Conservation (phyloP, 2,329 filamentous ascomycete species). For the Nothophoma quercina region DNA sequence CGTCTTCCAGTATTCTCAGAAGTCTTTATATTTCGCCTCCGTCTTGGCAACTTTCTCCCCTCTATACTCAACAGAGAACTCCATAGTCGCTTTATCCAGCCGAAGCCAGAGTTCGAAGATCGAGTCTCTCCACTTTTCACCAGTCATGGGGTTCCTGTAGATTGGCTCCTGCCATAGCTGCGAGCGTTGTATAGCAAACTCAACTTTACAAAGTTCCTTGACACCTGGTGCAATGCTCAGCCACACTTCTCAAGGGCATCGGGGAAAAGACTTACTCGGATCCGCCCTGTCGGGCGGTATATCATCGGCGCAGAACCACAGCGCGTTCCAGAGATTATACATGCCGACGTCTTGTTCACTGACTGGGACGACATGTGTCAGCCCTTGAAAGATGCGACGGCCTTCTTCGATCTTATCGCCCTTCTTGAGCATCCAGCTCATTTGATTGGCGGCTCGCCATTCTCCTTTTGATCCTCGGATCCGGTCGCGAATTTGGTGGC, state of each 20-base stretch:
- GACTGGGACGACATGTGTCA: not conserved
- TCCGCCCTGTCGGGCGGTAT: constrained; percentile 1
- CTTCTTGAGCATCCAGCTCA: not conserved
- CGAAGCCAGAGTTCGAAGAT: not conserved
- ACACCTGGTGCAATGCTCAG: constrained; percentile 2
- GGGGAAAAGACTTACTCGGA: constrained; percentile 6
- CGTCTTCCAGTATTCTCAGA: no score
- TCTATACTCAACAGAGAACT: constrained; percentile 1
- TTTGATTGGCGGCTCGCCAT: not conserved
- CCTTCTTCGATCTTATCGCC: not conserved
- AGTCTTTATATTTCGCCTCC: constrained; percentile 14
- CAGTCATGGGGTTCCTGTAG: not conserved
- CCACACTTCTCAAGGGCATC: not conserved
- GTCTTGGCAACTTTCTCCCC: constrained; percentile 11
- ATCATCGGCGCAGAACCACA: constrained; percentile 13
- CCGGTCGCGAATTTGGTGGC: not conserved
- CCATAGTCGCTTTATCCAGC: not conserved
- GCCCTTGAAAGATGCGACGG: not conserved
- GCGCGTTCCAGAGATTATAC: not conserved
- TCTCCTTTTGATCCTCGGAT: not conserved
- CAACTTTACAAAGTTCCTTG: constrained; percentile 14
- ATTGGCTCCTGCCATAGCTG: not conserved
- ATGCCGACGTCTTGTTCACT: not conserved
- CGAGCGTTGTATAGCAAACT: not conserved
- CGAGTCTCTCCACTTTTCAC: not conserved